Base-by-base conservation (phyloP, 2,329 filamentous ascomycete species). In the Beauveria asiatica region DNA sequence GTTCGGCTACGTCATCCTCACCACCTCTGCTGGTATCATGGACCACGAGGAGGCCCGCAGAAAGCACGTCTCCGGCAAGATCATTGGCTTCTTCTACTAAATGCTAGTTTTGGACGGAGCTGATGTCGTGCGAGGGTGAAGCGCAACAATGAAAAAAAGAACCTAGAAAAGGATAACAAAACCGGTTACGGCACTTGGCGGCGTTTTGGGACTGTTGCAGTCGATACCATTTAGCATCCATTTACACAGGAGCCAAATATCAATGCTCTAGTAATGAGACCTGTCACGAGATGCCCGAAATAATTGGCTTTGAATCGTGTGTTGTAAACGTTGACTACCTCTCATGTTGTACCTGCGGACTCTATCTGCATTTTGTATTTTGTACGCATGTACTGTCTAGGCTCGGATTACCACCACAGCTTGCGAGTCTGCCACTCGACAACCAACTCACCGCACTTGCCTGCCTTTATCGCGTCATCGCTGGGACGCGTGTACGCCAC, bases 21-120 rank as follows among this genome's bases (percentile, higher is more conserved):
- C 94, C 79, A 99, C 94, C 80, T 97, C 92, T 64, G 92, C 94
- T 67, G 94, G 94, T 79, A 99, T 99, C 80, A 97, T 99, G 93
- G 94, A 99, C 84, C 94, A 99, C 84, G 94, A 99, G 85, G 94
- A 99, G 87, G 94, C 94, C 70, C 85, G 94, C 76, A 86, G 94
- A 79, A 97, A 97, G 88, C 94, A 99, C 84, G 94, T 97, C 75
- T 87, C 93, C 70, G 94, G 94, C 81, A 99, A 99, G 88, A 90
- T 99, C 80, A 90, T 97, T 72, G 94, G 94, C 73, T 99, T 97
- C 88, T 97, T 97, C 86, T 97, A 97, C 86, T 97, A 94, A 73
- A 71, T 65, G 56, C 57, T 42, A 46, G 53, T 44, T 33, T 17
- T 23, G 45, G 62, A 59, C 46, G 54, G 54, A 54, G 45, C 27